A percentile compares a stretch with the other conserved stretches of the same genome.
phyloP scores from a whole-genome alignment of 495 filamentous ascomycete species.

The Aspergillus incahuasiensis region DNA sequence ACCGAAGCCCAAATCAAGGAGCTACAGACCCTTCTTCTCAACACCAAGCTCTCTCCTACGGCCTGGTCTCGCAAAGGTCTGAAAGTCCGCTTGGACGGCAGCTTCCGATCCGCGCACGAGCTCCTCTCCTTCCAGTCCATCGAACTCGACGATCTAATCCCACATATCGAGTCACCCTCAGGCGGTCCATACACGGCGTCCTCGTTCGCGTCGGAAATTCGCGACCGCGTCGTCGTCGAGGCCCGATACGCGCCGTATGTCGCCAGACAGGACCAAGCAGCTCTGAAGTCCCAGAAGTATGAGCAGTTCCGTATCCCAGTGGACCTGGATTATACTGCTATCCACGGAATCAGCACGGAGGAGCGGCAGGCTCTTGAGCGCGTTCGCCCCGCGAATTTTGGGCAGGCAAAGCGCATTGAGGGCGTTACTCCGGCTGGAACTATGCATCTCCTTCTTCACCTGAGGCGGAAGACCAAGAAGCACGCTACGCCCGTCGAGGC shows the following conservation, averaged over 20 bases:
- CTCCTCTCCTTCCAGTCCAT: conserved; percentile 61
- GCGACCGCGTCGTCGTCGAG: conserved; percentile 69
- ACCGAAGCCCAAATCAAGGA: conserved; percentile 60
- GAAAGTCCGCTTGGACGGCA: conserved; percentile 54
- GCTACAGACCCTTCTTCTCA: conserved; percentile 54
- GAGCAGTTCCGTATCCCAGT: conserved; percentile 68
- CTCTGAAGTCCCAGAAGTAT: conserved; percentile 64
- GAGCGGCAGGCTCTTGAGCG: conserved; percentile 66
- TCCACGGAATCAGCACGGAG: conserved; percentile 71
- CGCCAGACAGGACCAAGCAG: conserved; percentile 58
- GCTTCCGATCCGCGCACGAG: conserved; percentile 64
- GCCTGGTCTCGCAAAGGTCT: conserved; percentile 70
- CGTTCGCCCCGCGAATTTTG: conserved; percentile 74
- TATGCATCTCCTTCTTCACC: conserved; percentile 42
- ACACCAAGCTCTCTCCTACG: conserved; percentile 48
- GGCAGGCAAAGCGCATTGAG: conserved; percentile 84
- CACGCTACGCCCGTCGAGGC: neutral
- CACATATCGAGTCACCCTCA: conserved; percentile 43
- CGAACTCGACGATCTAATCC: conserved; percentile 49
- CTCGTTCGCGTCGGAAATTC: conserved; percentile 52
- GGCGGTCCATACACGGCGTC: conserved; percentile 39
- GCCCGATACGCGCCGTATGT: conserved; percentile 82
- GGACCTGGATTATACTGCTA: conserved; percentile 69
- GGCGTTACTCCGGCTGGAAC: conserved; percentile 58
- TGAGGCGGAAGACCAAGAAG: conserved; percentile 19